Evolutionary conservation across 371 early-diverging fungal species (phyloP).

Genomic region (Mortierella sp.): DNA sequence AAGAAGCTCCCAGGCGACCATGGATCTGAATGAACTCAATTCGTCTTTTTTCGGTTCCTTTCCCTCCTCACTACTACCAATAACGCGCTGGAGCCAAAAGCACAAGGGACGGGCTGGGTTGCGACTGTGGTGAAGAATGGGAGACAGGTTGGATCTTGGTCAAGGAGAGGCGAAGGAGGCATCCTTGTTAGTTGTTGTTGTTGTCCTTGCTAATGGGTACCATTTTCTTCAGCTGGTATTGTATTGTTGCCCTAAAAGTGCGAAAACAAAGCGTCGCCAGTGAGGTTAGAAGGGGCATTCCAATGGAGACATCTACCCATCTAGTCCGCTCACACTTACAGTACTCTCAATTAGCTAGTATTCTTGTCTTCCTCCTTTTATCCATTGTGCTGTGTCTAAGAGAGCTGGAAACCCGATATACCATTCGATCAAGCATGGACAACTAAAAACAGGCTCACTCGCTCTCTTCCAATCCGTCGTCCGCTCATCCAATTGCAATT

Average conservation of each 20-base stretch:
- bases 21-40: background rate
- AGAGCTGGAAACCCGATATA: background rate
- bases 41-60: background rate
- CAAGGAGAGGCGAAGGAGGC: background rate
- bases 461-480: background rate
- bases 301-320: background rate
- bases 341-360: background rate
- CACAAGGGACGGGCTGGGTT: background rate
- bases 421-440: background rate
- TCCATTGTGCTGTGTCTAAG: background rate
- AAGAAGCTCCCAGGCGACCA: background rate
- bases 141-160: background rate
- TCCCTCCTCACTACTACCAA: background rate
- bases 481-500: background rate
- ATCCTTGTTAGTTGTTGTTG: background rate
- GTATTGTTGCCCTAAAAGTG: background rate
- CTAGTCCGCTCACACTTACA: background rate
- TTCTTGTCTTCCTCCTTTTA: background rate
- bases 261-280: background rate
- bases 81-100: background rate
- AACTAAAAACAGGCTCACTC: background rate
- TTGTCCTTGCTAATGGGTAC: background rate
- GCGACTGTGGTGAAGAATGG: background rate
- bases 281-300: constrained; percentile 11
- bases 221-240: no score